Evolutionary conservation across 306 rosid species (phyloP), one percentile per base, ranked within the genome.

Genomic region (Prinsepia uniflora): DNA sequence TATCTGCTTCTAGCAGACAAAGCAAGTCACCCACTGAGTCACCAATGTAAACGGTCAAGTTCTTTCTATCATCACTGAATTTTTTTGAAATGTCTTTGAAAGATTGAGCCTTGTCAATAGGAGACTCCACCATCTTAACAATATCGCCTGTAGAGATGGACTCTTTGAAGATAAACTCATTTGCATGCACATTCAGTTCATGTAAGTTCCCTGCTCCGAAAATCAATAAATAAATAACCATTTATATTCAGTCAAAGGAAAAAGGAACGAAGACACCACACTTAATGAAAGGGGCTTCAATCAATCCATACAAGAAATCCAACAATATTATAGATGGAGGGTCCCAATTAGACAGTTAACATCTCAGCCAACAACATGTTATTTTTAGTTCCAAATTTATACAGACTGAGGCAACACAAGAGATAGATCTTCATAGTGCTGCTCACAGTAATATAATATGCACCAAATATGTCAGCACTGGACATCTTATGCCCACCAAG

Each of bases 11-110:
- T 8, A 95, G 96, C 70, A 95, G 90, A 79, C 96, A 91, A 49
- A 95, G 96, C 75, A 95, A 67, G 87, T 95, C 99, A 34, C 99
- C 99, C 50, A 91, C 87, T 0, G 99, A 91, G 76, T 91, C 97
- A 75, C 99, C 99, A 6, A 95, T 70, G 82, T 95, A 95, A 53
- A 91, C 72, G 9, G 90, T 89, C 67, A 87, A 65, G 63, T 84
- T 91, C 83, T 80, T 86, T 78, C 70, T 81, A 71, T 86, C 86
- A 57, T 65, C 81, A 15, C 66, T 63, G 70, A 75, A 78, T 63
- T 61, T 81, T 68, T 76, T 72, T 79, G 87, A 44, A 59, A 81
- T 82, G 46, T 76, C 67, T 9, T 79, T 83, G 77, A 91, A 95
- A 64, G 91, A 90, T 75, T 82, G 72, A 70, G 84, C 89, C 83